A percentile compares a stretch with the other conserved stretches of the same genome.
These are phyloP conservation scores for Fennellomyces sp. DNA, from an alignment of 371 early-diverging fungal species.

Conservation along the genomic window DNA sequence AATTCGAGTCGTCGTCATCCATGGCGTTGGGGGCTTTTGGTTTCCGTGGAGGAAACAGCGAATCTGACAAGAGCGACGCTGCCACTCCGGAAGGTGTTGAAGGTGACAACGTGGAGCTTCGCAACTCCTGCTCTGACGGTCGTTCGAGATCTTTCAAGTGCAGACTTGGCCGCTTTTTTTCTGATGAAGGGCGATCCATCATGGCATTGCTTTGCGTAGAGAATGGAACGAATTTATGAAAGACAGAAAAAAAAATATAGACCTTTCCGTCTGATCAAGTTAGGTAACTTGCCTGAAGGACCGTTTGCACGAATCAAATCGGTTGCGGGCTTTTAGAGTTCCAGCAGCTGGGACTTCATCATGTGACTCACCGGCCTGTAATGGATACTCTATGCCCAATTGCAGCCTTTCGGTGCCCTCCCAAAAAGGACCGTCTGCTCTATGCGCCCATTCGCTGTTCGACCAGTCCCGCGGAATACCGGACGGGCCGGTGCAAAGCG, in stretches of 20 bases:
- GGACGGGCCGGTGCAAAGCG: too few species aligned
- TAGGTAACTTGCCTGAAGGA: background rate
- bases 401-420: background rate
- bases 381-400: too few species aligned
- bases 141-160: slow-evolving; percentile 5
- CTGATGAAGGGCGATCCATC: slow-evolving; percentile 11
- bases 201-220: background rate
- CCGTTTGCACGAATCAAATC: slow-evolving; percentile 1
- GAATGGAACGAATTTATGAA: background rate
- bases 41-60: slow-evolving; percentile 33
- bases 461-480: too few species aligned
- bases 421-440: background rate
- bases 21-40: slow-evolving; percentile 17
- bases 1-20: slow-evolving; percentile 46
- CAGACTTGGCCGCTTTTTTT: slow-evolving; percentile 15
- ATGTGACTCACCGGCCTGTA: background rate
- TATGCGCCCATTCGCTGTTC: background rate
- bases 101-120: slow-evolving; percentile 18
- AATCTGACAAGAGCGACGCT: slow-evolving; percentile 28
- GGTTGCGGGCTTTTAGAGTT: background rate
- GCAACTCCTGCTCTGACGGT: slow-evolving; percentile 13
- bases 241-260: slow-evolving; percentile 1
- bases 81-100: slow-evolving; percentile 31
- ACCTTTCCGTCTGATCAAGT: background rate
- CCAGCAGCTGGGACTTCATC: background rate